A percentile compares a stretch with the other conserved stretches of the same genome.
Evolutionary conservation across 1,284 basidiomycete species (phyloP).

Genomic region (Bondarzewia mesenterica): DNA sequence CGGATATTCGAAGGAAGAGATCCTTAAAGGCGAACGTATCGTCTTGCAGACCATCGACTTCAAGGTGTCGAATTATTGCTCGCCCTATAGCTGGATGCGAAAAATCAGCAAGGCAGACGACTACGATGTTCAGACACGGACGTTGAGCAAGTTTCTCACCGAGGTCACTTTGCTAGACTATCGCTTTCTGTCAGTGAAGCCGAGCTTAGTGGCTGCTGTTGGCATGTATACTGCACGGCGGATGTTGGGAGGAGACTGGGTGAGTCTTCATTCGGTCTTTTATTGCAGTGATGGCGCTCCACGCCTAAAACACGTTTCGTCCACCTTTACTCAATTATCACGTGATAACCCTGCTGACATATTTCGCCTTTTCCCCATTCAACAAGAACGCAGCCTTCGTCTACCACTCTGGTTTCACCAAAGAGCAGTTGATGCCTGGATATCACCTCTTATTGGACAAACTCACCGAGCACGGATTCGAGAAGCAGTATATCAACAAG

Average conservation of each 20-base stretch:
- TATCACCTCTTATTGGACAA: constrained; percentile 82
- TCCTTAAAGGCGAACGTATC: constrained; percentile 96
- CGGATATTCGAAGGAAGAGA: constrained; percentile 90
- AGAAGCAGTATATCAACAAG: constrained; percentile 84
- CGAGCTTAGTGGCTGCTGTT: constrained; percentile 92
- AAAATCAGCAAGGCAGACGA: constrained; percentile 98
- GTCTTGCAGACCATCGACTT: constrained; percentile 93
- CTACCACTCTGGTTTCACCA: constrained; percentile 90
- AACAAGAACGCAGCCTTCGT: constrained; percentile 83
- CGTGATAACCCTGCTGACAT: constrained; percentile 39
- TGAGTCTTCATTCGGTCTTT: constrained; percentile 38
- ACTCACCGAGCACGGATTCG: constrained; percentile 75
- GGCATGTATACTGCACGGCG: constrained; percentile 93
- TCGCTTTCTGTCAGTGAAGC: constrained; percentile 90
- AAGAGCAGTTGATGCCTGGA: constrained; percentile 81
- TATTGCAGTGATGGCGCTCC: constrained; percentile 9
- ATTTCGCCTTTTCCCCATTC: too few species aligned
- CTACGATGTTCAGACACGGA: constrained; percentile 97
- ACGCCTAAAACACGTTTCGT: not conserved
- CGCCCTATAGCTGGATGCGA: constrained; percentile 98
- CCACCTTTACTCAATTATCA: constrained; percentile 24
- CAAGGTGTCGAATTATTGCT: constrained; percentile 94
- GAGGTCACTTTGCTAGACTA: constrained; percentile 94
- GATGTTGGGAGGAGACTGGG: constrained; percentile 93
- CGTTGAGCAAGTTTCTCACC: constrained; percentile 95